Percentiles rank a stretch among this genome's conserved stretches.
These are phyloP conservation scores for Fusarium pilosicola DNA, from an alignment of 2,329 filamentous ascomycete genomes.

Conservation along the genomic window DNA sequence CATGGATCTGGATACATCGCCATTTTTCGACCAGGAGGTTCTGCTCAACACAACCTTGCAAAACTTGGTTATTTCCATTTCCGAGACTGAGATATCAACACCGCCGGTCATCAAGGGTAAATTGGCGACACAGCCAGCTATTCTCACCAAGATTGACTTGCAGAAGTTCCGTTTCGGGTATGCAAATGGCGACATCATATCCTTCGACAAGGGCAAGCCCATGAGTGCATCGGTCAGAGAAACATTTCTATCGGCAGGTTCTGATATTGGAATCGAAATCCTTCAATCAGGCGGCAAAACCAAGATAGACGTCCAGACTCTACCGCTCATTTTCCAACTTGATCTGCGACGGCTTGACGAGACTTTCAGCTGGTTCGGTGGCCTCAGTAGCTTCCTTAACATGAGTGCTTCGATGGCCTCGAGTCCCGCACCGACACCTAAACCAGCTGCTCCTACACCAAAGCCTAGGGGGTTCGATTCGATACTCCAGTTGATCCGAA, in stretches of 20 bases:
- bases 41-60: constrained; percentile 62
- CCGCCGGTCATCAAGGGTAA: constrained; percentile 14
- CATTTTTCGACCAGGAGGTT: constrained; percentile 59
- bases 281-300: constrained; percentile 56
- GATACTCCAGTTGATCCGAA: constrained; percentile 62
- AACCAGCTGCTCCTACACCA: constrained; percentile 51
- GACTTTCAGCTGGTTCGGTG: constrained; percentile 87
- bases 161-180: constrained; percentile 72
- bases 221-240: constrained; percentile 70
- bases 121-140: constrained; percentile 43
- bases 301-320: constrained; percentile 74
- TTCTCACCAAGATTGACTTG: constrained; percentile 56
- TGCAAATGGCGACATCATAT: constrained; percentile 69
- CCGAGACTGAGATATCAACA: constrained; percentile 32
- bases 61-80: constrained; percentile 51
- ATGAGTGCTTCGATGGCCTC: constrained; percentile 86
- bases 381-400: constrained; percentile 89
- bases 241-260: constrained; percentile 65
- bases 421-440: constrained; percentile 64
- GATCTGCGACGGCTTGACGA: constrained; percentile 87
- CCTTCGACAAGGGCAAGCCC: constrained; percentile 67
- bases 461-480: constrained; percentile 67
- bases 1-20: constrained; percentile 55
- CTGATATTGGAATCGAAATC: constrained; percentile 67
- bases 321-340: constrained; percentile 79